phyloP scores from a whole-genome alignment of 345 rosid genomes.

The Moricandia moricandioides region DNA sequence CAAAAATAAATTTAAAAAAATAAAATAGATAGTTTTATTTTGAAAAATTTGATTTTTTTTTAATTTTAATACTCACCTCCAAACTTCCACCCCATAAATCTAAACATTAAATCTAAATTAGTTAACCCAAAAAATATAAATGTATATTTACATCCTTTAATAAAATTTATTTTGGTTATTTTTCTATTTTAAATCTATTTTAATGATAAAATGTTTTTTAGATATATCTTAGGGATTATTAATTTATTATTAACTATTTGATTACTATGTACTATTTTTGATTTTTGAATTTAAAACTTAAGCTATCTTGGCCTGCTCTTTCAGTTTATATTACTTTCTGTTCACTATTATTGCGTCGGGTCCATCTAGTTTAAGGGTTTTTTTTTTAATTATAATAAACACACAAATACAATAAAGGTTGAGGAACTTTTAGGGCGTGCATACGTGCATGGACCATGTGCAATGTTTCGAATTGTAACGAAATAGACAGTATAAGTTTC shows the following conservation, averaged over 20 bases:
- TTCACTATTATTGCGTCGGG: slow-evolving; percentile 21
- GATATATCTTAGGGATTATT: no score
- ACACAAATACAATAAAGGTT: slow-evolving; percentile 5
- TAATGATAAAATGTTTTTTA: no score
- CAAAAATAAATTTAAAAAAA: no score
- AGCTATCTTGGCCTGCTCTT: slow-evolving; percentile 2
- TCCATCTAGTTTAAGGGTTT: slow-evolving; percentile 24
- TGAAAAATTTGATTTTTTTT: no score
- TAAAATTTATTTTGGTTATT: no score
- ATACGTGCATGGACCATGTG: slow-evolving; percentile 44
- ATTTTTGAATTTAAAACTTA: slow-evolving; percentile 9
- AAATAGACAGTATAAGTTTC: slow-evolving; percentile 31
- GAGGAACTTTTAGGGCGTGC: slow-evolving; percentile 37
- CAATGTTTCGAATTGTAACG: slow-evolving; percentile 20
- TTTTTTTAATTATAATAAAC: slow-evolving; percentile 25
- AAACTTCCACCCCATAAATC: no score
- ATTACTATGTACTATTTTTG: background rate
- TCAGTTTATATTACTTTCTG: background rate
- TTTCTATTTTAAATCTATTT: no score
- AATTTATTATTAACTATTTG: background rate
- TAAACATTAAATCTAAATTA: no score
- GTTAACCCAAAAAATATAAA: no score
- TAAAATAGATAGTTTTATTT: no score
- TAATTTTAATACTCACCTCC: no score
- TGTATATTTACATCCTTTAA: no score